Evolutionary conservation across 371 early-diverging fungal genomes (phyloP), one percentile per base, ranked within the genome.

Genomic region (Saksenaea oblongispora): DNA sequence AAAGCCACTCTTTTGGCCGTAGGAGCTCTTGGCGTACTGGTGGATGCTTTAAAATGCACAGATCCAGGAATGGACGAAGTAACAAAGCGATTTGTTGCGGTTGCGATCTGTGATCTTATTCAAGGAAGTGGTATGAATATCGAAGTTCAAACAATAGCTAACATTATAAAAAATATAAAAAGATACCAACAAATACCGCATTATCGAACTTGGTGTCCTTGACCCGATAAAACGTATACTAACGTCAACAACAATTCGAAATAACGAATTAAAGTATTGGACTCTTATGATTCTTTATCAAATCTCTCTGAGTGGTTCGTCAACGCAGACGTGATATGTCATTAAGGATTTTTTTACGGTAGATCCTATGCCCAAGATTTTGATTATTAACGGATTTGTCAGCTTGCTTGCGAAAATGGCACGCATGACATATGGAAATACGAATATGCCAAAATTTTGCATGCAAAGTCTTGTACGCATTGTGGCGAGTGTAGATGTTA

Each of bases 241-340:
- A 34, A 76, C 80, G 24, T 76, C 83, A 3, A 70, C 78, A 0
- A 74, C 78, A 17, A 74, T 84, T 17, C 86, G 82, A 7, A 89
- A 88, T 58, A 91, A 87, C 57, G 94, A 93, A 59, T 71, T 93
- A 5, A 89, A 89, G 56, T 91, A 92, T 61, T 93, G 93, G 93
- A 84, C 88, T 5, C 66, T 93, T 37, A 87, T 91, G 84, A 79
- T 92, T 0, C 64, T 92, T 9, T 90, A 92, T 66, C 92, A 92
- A 65, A 72, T 93, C 3, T 84, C 87, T 0, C 74, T 90, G 9
- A 75, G 78, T 35, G 90, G 91, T 91, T 83, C 51, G 56, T 39
- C 11, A 18, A 13, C 2, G 15, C 5, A 54, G 11, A 15, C 18
- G 2, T 22, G 24, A 2, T 0, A 18, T n/a, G 15, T 7, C 14